These are phyloP conservation scores for Wickerhamiella dianesei DNA, from an alignment of 805 yeast species.

Conservation along the genomic window DNA sequence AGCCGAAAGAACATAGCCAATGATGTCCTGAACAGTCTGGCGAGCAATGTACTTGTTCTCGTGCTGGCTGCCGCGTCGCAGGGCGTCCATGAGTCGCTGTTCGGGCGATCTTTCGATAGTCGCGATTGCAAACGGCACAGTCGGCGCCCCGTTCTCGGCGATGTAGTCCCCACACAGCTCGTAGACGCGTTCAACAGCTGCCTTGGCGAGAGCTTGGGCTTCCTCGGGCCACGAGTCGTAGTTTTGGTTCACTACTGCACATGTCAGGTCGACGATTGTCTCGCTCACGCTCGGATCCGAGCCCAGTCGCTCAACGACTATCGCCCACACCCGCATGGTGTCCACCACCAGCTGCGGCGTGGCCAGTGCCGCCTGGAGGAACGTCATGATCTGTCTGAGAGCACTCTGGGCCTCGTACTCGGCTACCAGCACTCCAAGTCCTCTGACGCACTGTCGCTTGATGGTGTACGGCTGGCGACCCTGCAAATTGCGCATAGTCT, in stretches of 20 bases:
- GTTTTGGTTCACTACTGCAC: constrained; percentile 59
- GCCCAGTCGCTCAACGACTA: constrained; percentile 43
- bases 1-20: constrained; percentile 8
- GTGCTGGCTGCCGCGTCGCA: background rate
- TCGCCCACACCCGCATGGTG: constrained; percentile 56
- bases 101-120: background rate
- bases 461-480: constrained; percentile 63
- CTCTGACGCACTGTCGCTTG: constrained; percentile 56
- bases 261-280: constrained; percentile 50
- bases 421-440: constrained; percentile 53
- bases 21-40: constrained; percentile 17
- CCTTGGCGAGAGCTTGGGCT: constrained; percentile 27
- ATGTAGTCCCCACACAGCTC: background rate
- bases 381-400: constrained; percentile 55
- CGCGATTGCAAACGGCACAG: background rate
- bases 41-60: constrained; percentile 14
- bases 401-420: constrained; percentile 23
- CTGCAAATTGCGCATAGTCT: constrained; percentile 57
- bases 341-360: constrained; percentile 43
- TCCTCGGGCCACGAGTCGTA: constrained; percentile 41
- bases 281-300: constrained; percentile 34
- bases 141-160: background rate
- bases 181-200: background rate
- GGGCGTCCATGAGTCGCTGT: background rate
- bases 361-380: constrained; percentile 68